A percentile compares a stretch with the other conserved stretches of the same genome.
These are phyloP conservation scores for Aurinia saxatilis DNA, from an alignment of 345 rosid genomes.

Conservation along the genomic window DNA sequence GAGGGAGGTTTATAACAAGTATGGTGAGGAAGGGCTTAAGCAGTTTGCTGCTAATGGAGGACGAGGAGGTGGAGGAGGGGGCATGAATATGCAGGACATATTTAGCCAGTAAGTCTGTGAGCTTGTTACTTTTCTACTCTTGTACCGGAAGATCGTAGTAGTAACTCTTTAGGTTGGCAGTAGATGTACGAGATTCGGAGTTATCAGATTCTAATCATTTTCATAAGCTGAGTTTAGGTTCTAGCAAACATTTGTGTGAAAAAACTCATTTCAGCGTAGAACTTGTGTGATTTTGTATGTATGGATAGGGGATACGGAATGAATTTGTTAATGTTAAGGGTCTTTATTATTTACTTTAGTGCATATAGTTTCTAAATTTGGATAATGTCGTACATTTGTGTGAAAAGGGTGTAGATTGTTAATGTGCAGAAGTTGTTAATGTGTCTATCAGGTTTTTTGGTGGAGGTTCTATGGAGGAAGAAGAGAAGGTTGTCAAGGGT, in stretches of 20 bases:
- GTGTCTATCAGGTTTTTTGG: slow-evolving; percentile 60
- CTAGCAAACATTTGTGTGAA: background rate
- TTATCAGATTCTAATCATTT: background rate
- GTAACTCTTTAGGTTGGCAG: background rate
- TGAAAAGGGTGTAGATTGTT: background rate
- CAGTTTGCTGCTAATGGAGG: slow-evolving; percentile 92
- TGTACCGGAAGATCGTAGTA: background rate
- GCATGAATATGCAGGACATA: slow-evolving; percentile 30
- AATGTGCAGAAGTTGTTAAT: background rate
- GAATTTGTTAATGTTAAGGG: background rate
- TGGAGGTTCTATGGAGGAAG: slow-evolving; percentile 79
- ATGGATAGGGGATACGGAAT: background rate
- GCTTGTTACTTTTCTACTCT: background rate
- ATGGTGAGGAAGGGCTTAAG: slow-evolving; percentile 95
- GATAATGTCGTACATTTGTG: background rate
- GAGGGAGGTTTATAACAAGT: slow-evolving; percentile 73
- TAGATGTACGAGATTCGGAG: background rate
- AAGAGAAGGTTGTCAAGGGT: slow-evolving; percentile 81
- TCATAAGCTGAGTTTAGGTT: background rate
- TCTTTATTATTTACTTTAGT: background rate
- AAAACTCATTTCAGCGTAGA: background rate
- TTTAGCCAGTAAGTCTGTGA: slow-evolving; percentile 9
- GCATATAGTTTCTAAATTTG: background rate
- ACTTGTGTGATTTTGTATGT: background rate
- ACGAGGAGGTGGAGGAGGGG: slow-evolving; percentile 60